phyloP scores from a whole-genome alignment of 306 rosid genomes.

The Mimosa bimucronata region DNA sequence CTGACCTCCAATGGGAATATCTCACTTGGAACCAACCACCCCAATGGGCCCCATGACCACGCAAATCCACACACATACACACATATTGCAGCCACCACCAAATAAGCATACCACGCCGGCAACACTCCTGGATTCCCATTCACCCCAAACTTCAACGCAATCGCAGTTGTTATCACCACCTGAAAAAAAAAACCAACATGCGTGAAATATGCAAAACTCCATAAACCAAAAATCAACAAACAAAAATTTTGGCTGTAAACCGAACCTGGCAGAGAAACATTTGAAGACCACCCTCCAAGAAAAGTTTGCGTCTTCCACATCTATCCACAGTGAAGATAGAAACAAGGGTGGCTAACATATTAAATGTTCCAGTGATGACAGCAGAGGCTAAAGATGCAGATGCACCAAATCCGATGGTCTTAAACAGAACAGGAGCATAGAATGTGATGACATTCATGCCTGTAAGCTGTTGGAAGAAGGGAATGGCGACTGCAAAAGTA shows the following conservation, averaged over 20 bases:
- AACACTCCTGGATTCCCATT: constrained; percentile 49
- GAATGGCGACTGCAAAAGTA: neutral
- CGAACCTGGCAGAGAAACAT: neutral
- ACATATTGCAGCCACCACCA: constrained; percentile 32
- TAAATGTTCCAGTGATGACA: neutral
- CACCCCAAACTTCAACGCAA: constrained; percentile 45
- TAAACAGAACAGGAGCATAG: neutral
- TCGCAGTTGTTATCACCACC: constrained; percentile 40
- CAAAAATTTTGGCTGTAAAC: too few relatives aligned
- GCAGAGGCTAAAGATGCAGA: neutral
- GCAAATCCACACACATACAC: neutral
- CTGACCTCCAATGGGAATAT: neutral
- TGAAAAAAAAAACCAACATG: neutral
- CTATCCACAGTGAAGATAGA: neutral
- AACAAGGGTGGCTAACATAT: neutral
- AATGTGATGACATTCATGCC: neutral
- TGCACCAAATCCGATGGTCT: neutral
- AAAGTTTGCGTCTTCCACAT: neutral
- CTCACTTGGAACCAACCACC: neutral
- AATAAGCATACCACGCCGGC: neutral
- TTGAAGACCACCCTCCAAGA: neutral
- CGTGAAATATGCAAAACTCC: neutral
- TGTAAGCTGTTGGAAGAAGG: neutral
- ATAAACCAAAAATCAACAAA: too few relatives aligned
- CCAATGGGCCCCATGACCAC: neutral